Evolutionary conservation across 2,329 filamentous ascomycete species (phyloP), one percentile per base, ranked within the genome.

Genomic region (Pestalotiopsis sp.): DNA sequence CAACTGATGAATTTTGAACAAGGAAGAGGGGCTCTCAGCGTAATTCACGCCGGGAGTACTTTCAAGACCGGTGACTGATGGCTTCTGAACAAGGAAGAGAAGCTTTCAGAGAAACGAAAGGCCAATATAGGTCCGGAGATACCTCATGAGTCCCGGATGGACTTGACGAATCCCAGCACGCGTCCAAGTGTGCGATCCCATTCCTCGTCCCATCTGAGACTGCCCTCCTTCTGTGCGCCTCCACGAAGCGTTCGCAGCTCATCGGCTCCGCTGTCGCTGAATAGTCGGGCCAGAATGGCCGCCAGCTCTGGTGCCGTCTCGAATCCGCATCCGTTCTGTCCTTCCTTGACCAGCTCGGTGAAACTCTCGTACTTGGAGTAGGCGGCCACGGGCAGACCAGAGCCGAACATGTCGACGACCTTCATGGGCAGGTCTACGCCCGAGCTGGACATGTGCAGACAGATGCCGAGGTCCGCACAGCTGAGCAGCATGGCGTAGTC

Each of bases 351-450:
- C n/a, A 99, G 83, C 82, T 99, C 96, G 2, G 88, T 85, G 86
- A 97, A 97, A 71, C 95, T 95, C 77, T 95, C 91, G 76, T 97
- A 99, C 2, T 88, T 87, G 31, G 88, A 89, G 86, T 96, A 98
- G 3, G 94, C 95, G 0, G 92, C 91, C 0, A 99, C 96, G 0
- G 96, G 96, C 36, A 99, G 83, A 0, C 95, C 96, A 0, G 95
- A 92, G 2, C 96, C 96, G 78, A 99, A 98, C 95, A 99, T 98
- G 78, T 99, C 96, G 14, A 99, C 95, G 1, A 99, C 94, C 82
- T 99, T 99, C 96, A 99, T 99, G 0, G 96, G 96, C 23, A 99
- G 84, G 80, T 99, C 96, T 0, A 99, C 94, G 1, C 96, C 96
- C 2, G 94, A 97, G 73, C 93, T 97, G 14, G 94, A 98, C 72